Conservation (phyloP, 768 basidiomycete genomes). For the Phylloporus arenicola region DNA sequence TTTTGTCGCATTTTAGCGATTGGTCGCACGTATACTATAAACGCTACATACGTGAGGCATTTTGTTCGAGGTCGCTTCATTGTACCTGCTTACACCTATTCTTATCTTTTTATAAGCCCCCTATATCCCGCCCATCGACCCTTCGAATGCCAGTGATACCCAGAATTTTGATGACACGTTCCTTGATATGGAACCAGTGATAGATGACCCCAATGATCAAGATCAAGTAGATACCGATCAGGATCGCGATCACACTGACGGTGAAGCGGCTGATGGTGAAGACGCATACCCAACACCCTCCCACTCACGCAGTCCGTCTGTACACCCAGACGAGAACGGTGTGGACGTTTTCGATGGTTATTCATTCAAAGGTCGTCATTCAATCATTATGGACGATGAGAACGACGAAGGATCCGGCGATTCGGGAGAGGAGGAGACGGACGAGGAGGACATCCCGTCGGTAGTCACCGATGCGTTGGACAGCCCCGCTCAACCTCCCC, state of each 20-base stretch:
- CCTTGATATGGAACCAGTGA: conserved; percentile 90
- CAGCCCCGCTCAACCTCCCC: conserved; percentile 21
- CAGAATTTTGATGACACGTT: conserved; percentile 98
- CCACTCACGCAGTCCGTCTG: conserved; percentile 72
- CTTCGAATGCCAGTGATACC: conserved; percentile 88
- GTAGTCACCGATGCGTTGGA: conserved; percentile 16
- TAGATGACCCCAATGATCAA: conserved; percentile 69
- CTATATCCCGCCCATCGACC: conserved; percentile 89
- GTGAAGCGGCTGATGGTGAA: conserved; percentile 67
- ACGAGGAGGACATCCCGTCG: conserved; percentile 35
- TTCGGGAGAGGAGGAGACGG: conserved; percentile 30
- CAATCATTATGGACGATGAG: conserved; percentile 70
- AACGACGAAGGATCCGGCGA: conserved; percentile 37
- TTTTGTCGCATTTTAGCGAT: conserved; percentile 48
- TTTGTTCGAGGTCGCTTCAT: conserved; percentile 3
- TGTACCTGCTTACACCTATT: conserved; percentile 12
- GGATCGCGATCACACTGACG: conserved; percentile 62
- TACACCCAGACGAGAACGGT: conserved; percentile 41
- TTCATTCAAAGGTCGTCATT: conserved; percentile 85
- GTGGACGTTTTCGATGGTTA: conserved; percentile 91
- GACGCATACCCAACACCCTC: conserved; percentile 76
- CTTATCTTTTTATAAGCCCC: conserved; percentile 50
- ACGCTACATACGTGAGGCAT: conserved; percentile 78
- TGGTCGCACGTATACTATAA: conserved; percentile 94
- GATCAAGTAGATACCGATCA: conserved; percentile 64